Percentiles rank a stretch among this genome's conserved stretches.
Conservation (phyloP, 352 stramenopile species). For the Globisporangium nunn region DNA sequence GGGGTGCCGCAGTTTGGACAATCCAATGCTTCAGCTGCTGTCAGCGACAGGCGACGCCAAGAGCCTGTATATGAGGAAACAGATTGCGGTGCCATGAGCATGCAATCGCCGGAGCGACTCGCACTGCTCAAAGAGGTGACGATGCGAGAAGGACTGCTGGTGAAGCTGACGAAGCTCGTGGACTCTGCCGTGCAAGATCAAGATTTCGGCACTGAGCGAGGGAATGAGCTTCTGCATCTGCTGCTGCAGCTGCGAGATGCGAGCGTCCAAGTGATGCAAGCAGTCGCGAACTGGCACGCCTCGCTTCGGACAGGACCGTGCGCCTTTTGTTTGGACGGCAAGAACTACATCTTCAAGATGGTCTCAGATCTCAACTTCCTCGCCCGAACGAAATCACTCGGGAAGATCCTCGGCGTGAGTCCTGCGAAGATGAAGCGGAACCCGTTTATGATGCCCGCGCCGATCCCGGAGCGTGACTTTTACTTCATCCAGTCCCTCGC, state of each 20-base stretch:
- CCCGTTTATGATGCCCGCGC: slow-evolving; percentile 77
- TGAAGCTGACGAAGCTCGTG: slow-evolving; percentile 36
- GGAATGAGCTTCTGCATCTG: slow-evolving; percentile 51
- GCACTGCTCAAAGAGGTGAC: slow-evolving; percentile 48
- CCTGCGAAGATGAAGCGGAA: slow-evolving; percentile 61
- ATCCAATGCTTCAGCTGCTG: no score
- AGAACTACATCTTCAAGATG: slow-evolving; percentile 74
- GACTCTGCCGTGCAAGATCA: slow-evolving; percentile 14
- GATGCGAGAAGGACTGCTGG: slow-evolving; percentile 53
- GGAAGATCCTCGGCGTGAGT: slow-evolving; percentile 47
- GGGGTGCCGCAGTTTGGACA: no score
- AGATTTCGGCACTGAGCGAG: slow-evolving; percentile 32
- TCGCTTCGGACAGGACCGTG: slow-evolving; percentile 14
- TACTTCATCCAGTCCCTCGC: slow-evolving; percentile 16
- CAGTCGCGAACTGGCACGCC: slow-evolving; percentile 49
- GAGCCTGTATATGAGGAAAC: neutral
- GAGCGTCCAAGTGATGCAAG: slow-evolving; percentile 45
- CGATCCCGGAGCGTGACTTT: slow-evolving; percentile 61
- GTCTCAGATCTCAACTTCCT: slow-evolving; percentile 75
- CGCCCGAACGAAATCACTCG: slow-evolving; percentile 34
- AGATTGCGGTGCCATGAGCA: neutral
- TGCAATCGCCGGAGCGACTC: slow-evolving; percentile 23
- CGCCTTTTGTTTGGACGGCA: slow-evolving; percentile 40
- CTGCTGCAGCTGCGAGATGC: slow-evolving; percentile 57
- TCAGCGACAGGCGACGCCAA: neutral